These are phyloP conservation scores for Penicillium canescens DNA, from an alignment of 495 filamentous ascomycete genomes.

Conservation along the genomic window DNA sequence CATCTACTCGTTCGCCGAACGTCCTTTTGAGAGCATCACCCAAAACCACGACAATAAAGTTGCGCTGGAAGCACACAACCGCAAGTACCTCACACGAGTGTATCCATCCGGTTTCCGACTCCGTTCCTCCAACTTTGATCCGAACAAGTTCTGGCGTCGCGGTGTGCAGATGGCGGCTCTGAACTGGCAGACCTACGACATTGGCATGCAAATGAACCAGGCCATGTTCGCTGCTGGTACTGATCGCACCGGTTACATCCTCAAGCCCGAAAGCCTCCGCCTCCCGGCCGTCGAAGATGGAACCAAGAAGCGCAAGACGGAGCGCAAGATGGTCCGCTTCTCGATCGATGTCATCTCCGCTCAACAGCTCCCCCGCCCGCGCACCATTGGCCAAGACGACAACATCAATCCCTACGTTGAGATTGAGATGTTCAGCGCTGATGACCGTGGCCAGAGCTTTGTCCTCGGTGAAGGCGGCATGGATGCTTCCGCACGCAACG, in stretches of 20 bases:
- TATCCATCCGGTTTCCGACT: constrained; percentile 83
- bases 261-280: constrained; percentile 86
- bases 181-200: constrained; percentile 98
- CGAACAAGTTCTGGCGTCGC: constrained; percentile 85
- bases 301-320: constrained; percentile 36
- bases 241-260: constrained; percentile 86
- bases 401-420: constrained; percentile 91
- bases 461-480: constrained; percentile 66
- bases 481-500: constrained; percentile 68
- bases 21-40: constrained; percentile 75
- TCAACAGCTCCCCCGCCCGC: constrained; percentile 87
- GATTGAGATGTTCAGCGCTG: constrained; percentile 90
- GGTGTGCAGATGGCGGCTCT: constrained; percentile 96
- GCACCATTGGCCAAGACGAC: constrained; percentile 64
- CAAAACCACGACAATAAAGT: constrained; percentile 69
- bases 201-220: constrained; percentile 91
- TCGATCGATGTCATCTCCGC: constrained; percentile 88
- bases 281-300: constrained; percentile 50
- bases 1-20: constrained; percentile 89
- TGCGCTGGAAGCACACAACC: constrained; percentile 83
- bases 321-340: constrained; percentile 78
- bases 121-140: constrained; percentile 88
- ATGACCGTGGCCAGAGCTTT: constrained; percentile 75
- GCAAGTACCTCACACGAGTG: constrained; percentile 87
- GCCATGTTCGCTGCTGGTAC: constrained; percentile 96